Evolutionary conservation across 768 basidiomycete genomes (phyloP).

Genomic region (Lanmaoa rubissima): DNA sequence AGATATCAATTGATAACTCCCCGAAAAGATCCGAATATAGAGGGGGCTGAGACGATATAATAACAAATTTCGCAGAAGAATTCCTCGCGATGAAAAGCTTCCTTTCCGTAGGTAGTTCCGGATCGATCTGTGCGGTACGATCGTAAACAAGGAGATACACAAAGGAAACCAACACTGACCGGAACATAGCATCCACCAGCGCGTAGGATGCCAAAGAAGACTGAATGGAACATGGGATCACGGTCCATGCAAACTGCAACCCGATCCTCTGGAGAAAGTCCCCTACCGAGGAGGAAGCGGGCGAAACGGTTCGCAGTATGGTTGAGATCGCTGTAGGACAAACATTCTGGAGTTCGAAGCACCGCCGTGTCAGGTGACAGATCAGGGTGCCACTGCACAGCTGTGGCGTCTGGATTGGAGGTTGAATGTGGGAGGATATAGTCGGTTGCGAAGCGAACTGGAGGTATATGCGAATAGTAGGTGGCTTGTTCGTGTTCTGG

Average conservation of each 20-base stretch:
- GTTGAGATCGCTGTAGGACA: constrained; percentile 37
- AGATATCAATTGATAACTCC: constrained; percentile 21
- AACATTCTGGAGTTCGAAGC: constrained; percentile 2
- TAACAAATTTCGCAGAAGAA: constrained; percentile 40
- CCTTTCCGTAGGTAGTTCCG: constrained; percentile 46
- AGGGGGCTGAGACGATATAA: constrained; percentile 30
- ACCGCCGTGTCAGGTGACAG: constrained; percentile 2
- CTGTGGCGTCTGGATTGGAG: constrained; percentile 13
- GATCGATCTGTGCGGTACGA: constrained; percentile 42
- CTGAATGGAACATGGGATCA: constrained; percentile 40
- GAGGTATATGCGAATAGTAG: constrained; percentile 19
- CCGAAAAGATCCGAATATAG: constrained; percentile 15
- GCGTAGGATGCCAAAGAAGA: constrained; percentile 43
- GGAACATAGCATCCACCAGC: constrained; percentile 54
- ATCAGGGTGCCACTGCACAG: constrained; percentile 24
- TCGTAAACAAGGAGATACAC: background rate
- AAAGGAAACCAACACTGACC: constrained; percentile 29
- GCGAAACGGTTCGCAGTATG: constrained; percentile 40
- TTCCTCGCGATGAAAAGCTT: constrained; percentile 45
- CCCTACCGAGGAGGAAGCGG: constrained; percentile 38
- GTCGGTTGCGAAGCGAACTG: constrained; percentile 23
- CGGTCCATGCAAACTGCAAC: constrained; percentile 48
- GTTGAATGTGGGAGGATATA: constrained; percentile 21
- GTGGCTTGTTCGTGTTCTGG: constrained; percentile 5
- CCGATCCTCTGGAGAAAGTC: constrained; percentile 38